These are phyloP conservation scores for Didymella pomorum DNA, from an alignment of 2,329 filamentous ascomycete species.

Conservation along the genomic window DNA sequence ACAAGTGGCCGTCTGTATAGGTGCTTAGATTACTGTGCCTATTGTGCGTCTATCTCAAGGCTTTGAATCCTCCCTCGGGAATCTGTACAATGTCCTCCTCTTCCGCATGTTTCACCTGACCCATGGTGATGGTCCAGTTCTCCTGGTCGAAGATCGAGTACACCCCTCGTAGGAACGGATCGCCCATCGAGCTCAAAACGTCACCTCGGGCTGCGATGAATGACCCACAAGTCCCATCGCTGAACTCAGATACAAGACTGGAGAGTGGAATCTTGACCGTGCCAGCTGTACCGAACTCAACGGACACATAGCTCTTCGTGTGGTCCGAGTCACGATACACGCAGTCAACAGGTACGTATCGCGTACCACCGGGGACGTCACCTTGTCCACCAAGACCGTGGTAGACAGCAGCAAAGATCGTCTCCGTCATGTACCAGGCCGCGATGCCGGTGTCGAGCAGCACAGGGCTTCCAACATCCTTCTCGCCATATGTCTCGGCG, in stretches of 20 bases:
- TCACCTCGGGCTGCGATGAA: not conserved
- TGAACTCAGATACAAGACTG: not conserved
- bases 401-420: not conserved
- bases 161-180: not conserved
- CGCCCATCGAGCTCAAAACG: not conserved
- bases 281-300: not conserved
- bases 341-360: not conserved
- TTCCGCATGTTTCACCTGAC: not conserved
- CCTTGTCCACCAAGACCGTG: not conserved
- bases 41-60: not conserved
- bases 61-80: not conserved
- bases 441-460: not conserved
- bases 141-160: not conserved
- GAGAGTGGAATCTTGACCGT: not conserved
- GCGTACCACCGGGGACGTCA: not conserved
- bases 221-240: not conserved
- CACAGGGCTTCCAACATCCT: not conserved
- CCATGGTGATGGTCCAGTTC: not conserved
- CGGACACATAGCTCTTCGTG: not conserved
- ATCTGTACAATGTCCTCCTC: not conserved
- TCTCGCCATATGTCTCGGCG: not conserved
- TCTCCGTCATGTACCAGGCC: not conserved
- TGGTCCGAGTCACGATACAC: not conserved
- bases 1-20: conserved; percentile 26
- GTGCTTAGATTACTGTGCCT: not conserved